Percentiles rank a stretch among this genome's conserved stretches.
phyloP scores from a whole-genome alignment of 2,329 filamentous ascomycete genomes.

The Penicillium sp. region DNA sequence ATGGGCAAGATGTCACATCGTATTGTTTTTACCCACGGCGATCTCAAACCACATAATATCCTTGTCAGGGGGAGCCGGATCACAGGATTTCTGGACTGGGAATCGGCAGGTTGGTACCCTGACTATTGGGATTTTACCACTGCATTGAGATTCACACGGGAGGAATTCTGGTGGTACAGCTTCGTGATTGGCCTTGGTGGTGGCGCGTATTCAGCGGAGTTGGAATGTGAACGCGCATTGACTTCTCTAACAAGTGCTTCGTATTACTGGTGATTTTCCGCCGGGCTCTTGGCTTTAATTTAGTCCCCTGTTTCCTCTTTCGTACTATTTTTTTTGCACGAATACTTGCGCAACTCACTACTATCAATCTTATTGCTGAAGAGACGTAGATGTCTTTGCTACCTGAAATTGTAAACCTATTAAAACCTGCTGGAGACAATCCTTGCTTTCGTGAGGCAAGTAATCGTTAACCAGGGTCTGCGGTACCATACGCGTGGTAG shows the following conservation, averaged over 20 bases:
- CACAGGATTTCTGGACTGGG: constrained; percentile 23
- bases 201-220: constrained; percentile 12
- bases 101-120: constrained; percentile 26
- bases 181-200: constrained; percentile 18
- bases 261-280: constrained; percentile 19
- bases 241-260: constrained; percentile 13
- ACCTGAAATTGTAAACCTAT: too few species aligned
- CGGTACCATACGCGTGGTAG: too few species aligned
- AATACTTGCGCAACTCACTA: too few species aligned
- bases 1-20: constrained; percentile 20
- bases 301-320: too few species aligned
- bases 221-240: constrained; percentile 18
- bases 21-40: constrained; percentile 24
- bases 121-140: constrained; percentile 21
- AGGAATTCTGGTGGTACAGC: constrained; percentile 20
- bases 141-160: constrained; percentile 7
- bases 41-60: constrained; percentile 20
- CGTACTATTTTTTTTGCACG: too few species aligned
- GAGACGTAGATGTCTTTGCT: too few species aligned
- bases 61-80: constrained; percentile 13
- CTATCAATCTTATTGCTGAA: too few species aligned
- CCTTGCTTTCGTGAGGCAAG: too few species aligned
- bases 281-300: too few species aligned
- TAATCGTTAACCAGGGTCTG: too few species aligned
- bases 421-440: too few species aligned